A percentile compares a stretch with the other conserved stretches of the same genome.
phyloP scores from a whole-genome alignment of 2,329 filamentous ascomycete genomes.

The Botrytis sinoallii region DNA sequence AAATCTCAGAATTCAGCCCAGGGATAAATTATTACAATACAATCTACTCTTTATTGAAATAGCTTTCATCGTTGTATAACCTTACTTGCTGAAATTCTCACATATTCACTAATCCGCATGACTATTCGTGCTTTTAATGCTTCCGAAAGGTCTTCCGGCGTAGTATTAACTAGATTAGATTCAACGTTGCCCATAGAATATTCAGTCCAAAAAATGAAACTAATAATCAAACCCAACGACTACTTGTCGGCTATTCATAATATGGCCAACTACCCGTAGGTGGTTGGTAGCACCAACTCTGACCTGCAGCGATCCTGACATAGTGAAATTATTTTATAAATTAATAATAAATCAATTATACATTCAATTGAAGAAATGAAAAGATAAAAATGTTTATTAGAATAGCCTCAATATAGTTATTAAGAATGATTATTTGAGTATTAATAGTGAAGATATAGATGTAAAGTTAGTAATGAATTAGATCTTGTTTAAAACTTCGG shows the following conservation, averaged over 20 bases:
- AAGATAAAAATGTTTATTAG: too few species aligned
- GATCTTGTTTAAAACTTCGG: too few species aligned
- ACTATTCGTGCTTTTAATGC: neutral
- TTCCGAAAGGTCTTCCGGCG: neutral
- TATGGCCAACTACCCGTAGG: too few species aligned
- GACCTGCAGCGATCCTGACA: too few species aligned
- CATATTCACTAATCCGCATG: neutral
- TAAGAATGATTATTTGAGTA: too few species aligned
- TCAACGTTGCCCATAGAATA: neutral
- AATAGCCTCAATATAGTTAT: too few species aligned
- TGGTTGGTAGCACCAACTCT: too few species aligned
- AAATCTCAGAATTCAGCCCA: neutral
- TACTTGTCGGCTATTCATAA: neutral
- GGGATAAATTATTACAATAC: neutral
- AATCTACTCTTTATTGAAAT: neutral
- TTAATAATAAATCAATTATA: too few species aligned
- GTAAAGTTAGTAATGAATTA: too few species aligned
- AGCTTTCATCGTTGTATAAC: neutral
- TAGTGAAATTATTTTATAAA: too few species aligned
- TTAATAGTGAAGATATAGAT: too few species aligned
- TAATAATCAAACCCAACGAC: neutral
- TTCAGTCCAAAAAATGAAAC: neutral
- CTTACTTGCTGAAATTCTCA: neutral
- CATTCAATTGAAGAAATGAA: too few species aligned
- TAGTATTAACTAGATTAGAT: neutral